phyloP scores from a whole-genome alignment of 257 asterid species.

The Perilla frutescens region DNA sequence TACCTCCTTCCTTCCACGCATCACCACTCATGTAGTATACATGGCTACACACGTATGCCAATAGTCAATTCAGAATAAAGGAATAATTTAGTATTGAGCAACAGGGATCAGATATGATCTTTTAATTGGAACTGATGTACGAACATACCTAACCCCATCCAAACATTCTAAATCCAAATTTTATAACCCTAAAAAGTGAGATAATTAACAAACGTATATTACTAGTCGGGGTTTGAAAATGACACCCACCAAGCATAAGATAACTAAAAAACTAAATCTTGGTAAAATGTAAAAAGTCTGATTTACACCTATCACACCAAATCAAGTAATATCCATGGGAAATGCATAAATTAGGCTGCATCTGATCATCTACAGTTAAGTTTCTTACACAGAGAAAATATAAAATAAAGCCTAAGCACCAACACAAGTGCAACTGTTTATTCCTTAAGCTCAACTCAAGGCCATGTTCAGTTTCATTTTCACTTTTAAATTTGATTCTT shows the following conservation, averaged over 20 bases:
- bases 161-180: conserved; percentile 16
- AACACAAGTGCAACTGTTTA: background rate
- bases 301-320: background rate
- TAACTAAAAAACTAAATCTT: background rate
- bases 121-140: conserved; percentile 3
- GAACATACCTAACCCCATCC: conserved; percentile 1
- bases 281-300: background rate
- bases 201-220: background rate
- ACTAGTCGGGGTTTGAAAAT: background rate
- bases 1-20: conserved; percentile 99
- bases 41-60: conserved; percentile 68
- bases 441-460: background rate
- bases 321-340: background rate
- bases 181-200: conserved; percentile 1
- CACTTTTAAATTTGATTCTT: background rate
- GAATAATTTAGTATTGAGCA: background rate
- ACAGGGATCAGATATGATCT: conserved; percentile 6
- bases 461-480: background rate
- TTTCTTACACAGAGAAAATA: background rate
- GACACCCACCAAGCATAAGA: conserved; percentile 2
- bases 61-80: conserved; percentile 30
- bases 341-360: background rate
- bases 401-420: background rate
- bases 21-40: conserved; percentile 99
- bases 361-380: background rate